Evolutionary conservation across 768 basidiomycete species (phyloP), one percentile per base, ranked within the genome.

Genomic region (Hortiboletus flavorubellus): DNA sequence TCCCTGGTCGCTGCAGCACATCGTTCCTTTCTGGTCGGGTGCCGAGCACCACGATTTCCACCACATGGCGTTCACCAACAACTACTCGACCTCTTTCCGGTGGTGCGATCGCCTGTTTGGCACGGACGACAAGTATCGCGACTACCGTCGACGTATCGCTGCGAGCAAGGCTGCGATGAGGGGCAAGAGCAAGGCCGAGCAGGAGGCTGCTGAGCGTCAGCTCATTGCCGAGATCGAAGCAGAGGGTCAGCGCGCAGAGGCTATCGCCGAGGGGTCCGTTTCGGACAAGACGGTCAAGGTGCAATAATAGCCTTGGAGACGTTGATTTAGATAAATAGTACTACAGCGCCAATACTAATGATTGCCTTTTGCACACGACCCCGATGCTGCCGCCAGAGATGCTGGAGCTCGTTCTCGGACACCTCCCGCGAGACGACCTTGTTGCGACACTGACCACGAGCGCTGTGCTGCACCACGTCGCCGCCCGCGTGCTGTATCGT

Each of bases 41-140:
- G 94, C 94, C 0, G 96, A 98, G 65, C 93, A 96, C 75, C 95
- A 97, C 70, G 95, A 98, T 68, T 98, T 93, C 84, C 96, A 98
- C 73, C 96, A 99, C 75, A 91, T 93, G 90, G 87, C 90, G 4
- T 96, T 94, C 78, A 84, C 84, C 47, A 93, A 94, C 78, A 95
- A 95, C 78, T 96, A 81, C 70, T 90, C 91, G 9, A 95, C 93
- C 8, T 91, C 88, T 21, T 97, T 97, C 85, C 84, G 93, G 39
- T 96, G 91, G 88, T 92, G 89, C 72, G 96, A 98, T 72, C 80
- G 81, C 56, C 73, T 93, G 61, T 86, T 91, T 65, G 94, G 94
- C 48, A 98, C 96, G 0, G 96, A 99, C 66, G 72, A 78, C 72
- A 93, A 91, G 77, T 98, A 97, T 76, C 83, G 78, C 21, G 86